Evolutionary conservation across 148 eudicot species (phyloP), one percentile per base, ranked within the genome.

Genomic region (Nepenthes mirabilis): DNA sequence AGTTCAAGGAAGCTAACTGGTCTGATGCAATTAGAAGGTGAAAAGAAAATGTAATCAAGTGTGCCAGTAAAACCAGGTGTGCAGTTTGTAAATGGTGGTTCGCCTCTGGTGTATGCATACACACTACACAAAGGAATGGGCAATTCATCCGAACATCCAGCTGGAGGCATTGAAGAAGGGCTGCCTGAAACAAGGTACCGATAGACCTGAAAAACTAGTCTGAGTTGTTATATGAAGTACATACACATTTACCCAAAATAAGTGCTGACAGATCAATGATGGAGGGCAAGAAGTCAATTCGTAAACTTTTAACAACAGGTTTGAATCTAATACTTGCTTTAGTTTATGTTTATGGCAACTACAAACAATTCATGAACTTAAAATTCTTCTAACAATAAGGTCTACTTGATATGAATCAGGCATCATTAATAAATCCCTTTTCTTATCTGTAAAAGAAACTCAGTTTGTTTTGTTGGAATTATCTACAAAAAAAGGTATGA

Each of bases 21-120:
- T 60, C 74, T 72, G 35, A 91, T 70, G 58, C 52, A 64, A 34
- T 63, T 76, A 1, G 70, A 71, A 23, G 96, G 84, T 3, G 85
- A 68, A 61, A 85, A 91, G 56, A 91, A 77, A 57, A 87, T 83
- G 65, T 87, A 91, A 71, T 91, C 97, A 12, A 91, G 83, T 33
- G 98, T 91, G 33, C 71, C 90, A 10, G 98, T 91, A 56, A 91
- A 91, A 35, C 79, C 86, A 43, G 98, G 98, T 23, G 98, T 91
- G 80, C 73, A 88, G 72, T 91, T 91, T 37, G 98, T 91, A 65
- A 91, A 91, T 65, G 75, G 51, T 2, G 98, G 98, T 68, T 91
- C 98, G 65, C 90, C 94, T 65, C 85, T 75, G 43, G 85, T 75
- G 56, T 11, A 53, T 56, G 90, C 94, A 47, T 91, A 79, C 14